Evolutionary conservation across 768 basidiomycete species (phyloP), one percentile per base, ranked within the genome.

Genomic region (Cyathus striatus): DNA sequence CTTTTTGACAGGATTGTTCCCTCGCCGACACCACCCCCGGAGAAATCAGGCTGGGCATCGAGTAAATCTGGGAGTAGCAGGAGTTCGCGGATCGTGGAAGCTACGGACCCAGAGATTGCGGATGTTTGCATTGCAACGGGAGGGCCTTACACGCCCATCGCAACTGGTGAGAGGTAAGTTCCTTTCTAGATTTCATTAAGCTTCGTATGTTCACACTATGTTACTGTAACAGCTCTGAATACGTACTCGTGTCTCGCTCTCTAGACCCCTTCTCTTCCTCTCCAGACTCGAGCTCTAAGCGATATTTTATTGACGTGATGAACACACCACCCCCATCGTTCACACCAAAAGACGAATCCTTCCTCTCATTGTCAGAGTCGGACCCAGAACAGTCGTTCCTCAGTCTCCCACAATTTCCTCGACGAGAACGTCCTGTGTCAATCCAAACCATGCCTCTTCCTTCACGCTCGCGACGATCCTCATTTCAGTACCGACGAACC

Each of bases 241-340:
- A 58, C 34, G 48, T 52, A 6, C 42, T 40, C 6, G 20, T 51
- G 23, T 56, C 45, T 43, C 46, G 52, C 20, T 32, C 60, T 14
- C 55, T 69, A 3, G 73, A 77, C 39, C 67, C 68, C 2, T 70
- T 71, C 43, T 55, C 60, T 12, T 59, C 72, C 2, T 65, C 66
- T 2, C 65, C 68, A 0, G 55, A 65, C 42, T 66, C 73, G 17
- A 65, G 59, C 39, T 68, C 76, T 7, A 66, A 70, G 49, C n/a
- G n/a, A n/a, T n/a, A n/a, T n/a, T 75, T 73, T 52, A 64, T 70
- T 35, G 68, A 70, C 27, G 50, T 66, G 65, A 68, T 26, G 56
- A 52, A 13, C 49, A 59, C 18, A 37, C 56, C 4, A 27, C 51
- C 17, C 10, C 17, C 35, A 23, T 43, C 49, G 14, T n/a, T n/a